Evolutionary conservation across 768 basidiomycete species (phyloP).

Genomic region (Panellus pusillus): DNA sequence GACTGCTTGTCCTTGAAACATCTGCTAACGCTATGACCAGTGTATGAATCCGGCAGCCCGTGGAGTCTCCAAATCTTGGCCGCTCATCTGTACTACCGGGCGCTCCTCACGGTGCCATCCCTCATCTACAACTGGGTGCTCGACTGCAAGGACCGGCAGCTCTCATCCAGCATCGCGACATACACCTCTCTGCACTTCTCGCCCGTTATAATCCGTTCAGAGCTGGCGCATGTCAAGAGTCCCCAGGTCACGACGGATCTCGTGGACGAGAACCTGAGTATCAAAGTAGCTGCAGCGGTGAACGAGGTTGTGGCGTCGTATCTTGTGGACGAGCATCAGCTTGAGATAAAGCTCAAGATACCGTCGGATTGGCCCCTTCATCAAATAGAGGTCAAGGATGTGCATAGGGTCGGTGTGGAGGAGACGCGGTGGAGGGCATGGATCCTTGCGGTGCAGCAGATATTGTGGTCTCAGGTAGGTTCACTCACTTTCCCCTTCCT

Average conservation of each 20-base stretch:
- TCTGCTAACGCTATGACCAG: constrained; percentile 34
- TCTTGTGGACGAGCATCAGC: constrained; percentile 87
- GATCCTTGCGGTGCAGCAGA: constrained; percentile 90
- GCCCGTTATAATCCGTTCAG: constrained; percentile 80
- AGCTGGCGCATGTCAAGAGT: constrained; percentile 72
- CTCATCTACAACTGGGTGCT: constrained; percentile 84
- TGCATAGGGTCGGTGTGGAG: constrained; percentile 81
- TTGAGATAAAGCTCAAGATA: constrained; percentile 85
- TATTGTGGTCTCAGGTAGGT: constrained; percentile 82
- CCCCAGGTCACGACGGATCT: constrained; percentile 55
- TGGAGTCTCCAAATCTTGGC: constrained; percentile 66
- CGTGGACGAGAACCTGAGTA: constrained; percentile 71
- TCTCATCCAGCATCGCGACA: constrained; percentile 69
- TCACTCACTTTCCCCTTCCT: neutral
- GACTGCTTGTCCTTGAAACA: neutral
- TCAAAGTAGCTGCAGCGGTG: constrained; percentile 72
- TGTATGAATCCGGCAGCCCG: constrained; percentile 53
- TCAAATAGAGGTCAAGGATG: constrained; percentile 83
- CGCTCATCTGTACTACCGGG: constrained; percentile 87
- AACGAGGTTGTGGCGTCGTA: constrained; percentile 87
- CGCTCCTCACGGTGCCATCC: constrained; percentile 80
- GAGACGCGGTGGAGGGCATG: constrained; percentile 92
- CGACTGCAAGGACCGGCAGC: constrained; percentile 86
- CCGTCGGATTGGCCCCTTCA: constrained; percentile 91
- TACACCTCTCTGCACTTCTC: constrained; percentile 88